phyloP scores from a whole-genome alignment of 306 rosid genomes.

The Vachellia collinsii region DNA sequence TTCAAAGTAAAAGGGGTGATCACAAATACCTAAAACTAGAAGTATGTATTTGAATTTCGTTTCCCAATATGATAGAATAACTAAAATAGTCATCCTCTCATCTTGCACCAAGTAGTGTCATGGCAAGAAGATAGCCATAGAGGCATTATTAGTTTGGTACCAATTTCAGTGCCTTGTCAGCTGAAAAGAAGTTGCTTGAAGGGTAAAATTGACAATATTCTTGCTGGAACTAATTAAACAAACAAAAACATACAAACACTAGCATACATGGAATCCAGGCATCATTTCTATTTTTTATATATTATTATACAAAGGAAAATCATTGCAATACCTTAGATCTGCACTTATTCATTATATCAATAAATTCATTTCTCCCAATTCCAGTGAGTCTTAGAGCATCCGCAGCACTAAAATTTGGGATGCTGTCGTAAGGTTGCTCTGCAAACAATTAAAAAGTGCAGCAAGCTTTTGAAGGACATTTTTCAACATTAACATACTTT shows the following conservation, averaged over 20 bases:
- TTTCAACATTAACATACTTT: slow-evolving; percentile 12
- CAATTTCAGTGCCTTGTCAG: not conserved
- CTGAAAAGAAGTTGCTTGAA: slow-evolving; percentile 15
- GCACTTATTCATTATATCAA: slow-evolving; percentile 98
- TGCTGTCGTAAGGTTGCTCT: slow-evolving; percentile 99
- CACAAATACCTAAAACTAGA: not conserved
- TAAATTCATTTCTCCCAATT: slow-evolving; percentile 95
- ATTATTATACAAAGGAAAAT: slow-evolving; percentile 24
- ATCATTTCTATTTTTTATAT: slow-evolving; percentile 11
- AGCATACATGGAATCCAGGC: slow-evolving; percentile 24
- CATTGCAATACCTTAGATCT: slow-evolving; percentile 82
- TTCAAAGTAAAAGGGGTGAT: not conserved
- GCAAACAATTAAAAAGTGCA: slow-evolving; percentile 48
- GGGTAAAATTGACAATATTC: slow-evolving; percentile 6
- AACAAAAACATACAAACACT: slow-evolving; percentile 14
- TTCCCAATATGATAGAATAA: not conserved
- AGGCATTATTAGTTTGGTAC: not conserved
- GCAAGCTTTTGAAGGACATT: slow-evolving; percentile 33
- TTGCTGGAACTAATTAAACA: slow-evolving; percentile 23
- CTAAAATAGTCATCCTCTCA: not conserved
- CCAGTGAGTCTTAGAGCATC: slow-evolving; percentile 97
- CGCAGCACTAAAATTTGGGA: slow-evolving; percentile 96
- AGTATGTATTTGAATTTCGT: not conserved
- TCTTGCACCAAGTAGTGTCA: not conserved
- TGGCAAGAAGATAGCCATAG: not conserved